Conservation (phyloP, 495 filamentous ascomycete species). For the Neurospora sp. region DNA sequence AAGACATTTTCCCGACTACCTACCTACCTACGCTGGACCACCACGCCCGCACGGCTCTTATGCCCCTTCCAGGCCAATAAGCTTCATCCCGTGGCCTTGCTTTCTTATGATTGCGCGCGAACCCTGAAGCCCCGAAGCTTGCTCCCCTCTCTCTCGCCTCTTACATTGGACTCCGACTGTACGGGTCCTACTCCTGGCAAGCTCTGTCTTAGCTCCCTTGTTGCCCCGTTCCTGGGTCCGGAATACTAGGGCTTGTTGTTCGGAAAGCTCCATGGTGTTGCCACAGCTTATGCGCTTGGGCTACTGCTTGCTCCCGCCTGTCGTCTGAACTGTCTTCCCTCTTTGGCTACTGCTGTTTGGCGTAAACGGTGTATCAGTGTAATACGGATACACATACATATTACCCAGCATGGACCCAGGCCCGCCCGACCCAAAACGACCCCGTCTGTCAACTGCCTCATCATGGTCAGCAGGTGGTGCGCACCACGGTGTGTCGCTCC, state of each 20-base stretch:
- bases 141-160: not conserved
- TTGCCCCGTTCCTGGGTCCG: not conserved
- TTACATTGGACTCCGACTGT: not conserved
- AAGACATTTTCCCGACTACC: not conserved
- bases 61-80: constrained; percentile 12
- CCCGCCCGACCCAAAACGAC: constrained; percentile 38
- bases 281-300: constrained; percentile 11
- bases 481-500: constrained; percentile 35
- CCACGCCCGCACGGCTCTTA: not conserved
- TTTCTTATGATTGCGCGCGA: constrained; percentile 3
- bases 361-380: constrained; percentile 24
- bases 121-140: constrained; percentile 3
- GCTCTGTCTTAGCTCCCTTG: not conserved
- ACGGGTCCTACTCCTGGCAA: constrained; percentile 3
- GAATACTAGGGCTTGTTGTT: not conserved
- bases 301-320: constrained; percentile 12
- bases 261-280: constrained; percentile 16
- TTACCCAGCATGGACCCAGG: constrained; percentile 43
- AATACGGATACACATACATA: constrained; percentile 29
- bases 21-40: not conserved
- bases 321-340: constrained; percentile 13
- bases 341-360: constrained; percentile 23
- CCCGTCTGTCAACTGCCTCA: constrained; percentile 33
- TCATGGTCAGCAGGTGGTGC: constrained; percentile 32
- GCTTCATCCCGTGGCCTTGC: constrained; percentile 1